Evolutionary conservation across 83 land plant species (phyloP).

Genomic region (Thuja plicata): DNA sequence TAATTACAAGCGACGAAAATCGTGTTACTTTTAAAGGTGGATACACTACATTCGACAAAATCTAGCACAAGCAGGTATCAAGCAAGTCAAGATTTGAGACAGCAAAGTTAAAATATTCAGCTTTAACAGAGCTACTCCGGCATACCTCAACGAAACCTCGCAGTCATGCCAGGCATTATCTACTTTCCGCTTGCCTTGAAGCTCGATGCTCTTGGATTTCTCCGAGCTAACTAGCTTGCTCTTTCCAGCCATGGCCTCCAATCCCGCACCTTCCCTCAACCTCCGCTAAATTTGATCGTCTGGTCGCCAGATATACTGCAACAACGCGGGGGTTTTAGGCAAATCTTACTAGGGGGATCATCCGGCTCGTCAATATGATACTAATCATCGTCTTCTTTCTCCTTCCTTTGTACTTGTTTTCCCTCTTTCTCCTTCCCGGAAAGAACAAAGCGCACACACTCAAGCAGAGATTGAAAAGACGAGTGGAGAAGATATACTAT

Average conservation of each 20-base stretch:
- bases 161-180: constrained; percentile 10
- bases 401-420: not conserved
- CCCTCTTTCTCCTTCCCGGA: not conserved
- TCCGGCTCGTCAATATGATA: not conserved
- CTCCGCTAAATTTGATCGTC: not conserved
- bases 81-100: not conserved
- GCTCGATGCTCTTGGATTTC: not conserved
- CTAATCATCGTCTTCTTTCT: not conserved
- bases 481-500: not conserved
- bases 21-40: not conserved
- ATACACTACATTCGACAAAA: not conserved
- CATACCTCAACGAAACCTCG: not conserved
- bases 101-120: not conserved
- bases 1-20: not conserved
- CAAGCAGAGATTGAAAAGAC: not conserved
- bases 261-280: not conserved
- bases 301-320: not conserved
- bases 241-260: constrained; percentile 14
- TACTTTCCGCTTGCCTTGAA: not conserved
- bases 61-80: not conserved
- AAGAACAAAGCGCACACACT: not conserved
- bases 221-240: not conserved
- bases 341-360: not conserved
- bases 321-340: not conserved
- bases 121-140: not conserved